Base-by-base conservation (phyloP, 1,284 basidiomycete genomes). In the Omphalotus olearius region DNA sequence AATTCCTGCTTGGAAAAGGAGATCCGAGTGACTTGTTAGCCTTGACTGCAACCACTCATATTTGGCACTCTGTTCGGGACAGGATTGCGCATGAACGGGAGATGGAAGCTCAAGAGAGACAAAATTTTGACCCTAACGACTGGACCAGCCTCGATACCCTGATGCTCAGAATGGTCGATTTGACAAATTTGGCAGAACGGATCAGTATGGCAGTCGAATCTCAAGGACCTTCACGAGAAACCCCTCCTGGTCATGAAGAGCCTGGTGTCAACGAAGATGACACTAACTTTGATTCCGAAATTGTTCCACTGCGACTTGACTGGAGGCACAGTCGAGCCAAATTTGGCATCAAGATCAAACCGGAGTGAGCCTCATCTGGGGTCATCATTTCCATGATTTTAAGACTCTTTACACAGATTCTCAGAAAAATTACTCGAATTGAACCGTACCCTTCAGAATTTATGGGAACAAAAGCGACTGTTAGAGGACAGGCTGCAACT, bases 1-100 rank as follows among this genome's bases (percentile, higher is more conserved):
- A 81, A 51, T 88, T 96, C 62, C 69, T 86, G 7, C 74, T 88
- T 3, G 76, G 85, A 4, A 77, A 83, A 54, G 91, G 91, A 14
- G 81, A 83, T 54, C 69, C 79, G 10, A 71, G 69, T 50, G 92
- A 93, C 62, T 70, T 93, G 14, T 65, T 80, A 13, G 70, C 81
- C 1, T 75, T 93, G 41, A 78, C 78, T 54, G 71, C 72, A 26
- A 83, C 85, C 3, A 80, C 91, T 50, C 69, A 67, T 7, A 67
- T 71, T 14, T 91, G 88, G 87, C 56, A 66, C 13, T 62, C 63
- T 10, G 75, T 91, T 48, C 67, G 68, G 56, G 63, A 66, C 35
- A 71, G 77, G 30, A 67, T 88, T 28, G 62, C 68, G 43, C 67
- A 81, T 41, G 89, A 91, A 67, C 78, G 71, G 52, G 53, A 62